Evolutionary conservation across 768 basidiomycete species (phyloP).

Genomic region (Calvatia gigantea): DNA sequence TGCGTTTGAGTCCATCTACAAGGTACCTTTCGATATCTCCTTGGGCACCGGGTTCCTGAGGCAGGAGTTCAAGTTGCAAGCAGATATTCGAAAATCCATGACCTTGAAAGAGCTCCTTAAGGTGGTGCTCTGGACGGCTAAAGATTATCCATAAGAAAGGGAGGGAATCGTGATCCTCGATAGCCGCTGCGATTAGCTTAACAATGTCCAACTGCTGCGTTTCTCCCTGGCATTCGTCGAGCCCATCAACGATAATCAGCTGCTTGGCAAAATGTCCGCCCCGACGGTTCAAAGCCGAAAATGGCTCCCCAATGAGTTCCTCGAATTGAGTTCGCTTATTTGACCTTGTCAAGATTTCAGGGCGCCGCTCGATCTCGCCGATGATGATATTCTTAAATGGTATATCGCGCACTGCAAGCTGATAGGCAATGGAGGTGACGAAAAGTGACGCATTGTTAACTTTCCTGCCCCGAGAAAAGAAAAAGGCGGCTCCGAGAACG

Average conservation of each 20-base stretch:
- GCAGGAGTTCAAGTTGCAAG: not conserved
- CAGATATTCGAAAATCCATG: not conserved
- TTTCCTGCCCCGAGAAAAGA: constrained; percentile 2
- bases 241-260: not conserved
- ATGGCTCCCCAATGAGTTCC: constrained; percentile 1
- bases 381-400: not conserved
- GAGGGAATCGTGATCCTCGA: not conserved
- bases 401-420: constrained; percentile 1
- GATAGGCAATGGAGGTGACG: constrained; percentile 3
- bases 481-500: constrained; percentile 4
- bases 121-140: not conserved
- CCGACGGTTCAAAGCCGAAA: too few relatives aligned
- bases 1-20: too few relatives aligned
- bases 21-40: too few relatives aligned
- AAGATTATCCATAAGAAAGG: not conserved
- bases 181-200: not conserved
- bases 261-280: too few relatives aligned
- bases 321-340: too few relatives aligned
- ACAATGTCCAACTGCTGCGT: not conserved
- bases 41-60: too few relatives aligned
- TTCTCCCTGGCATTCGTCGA: not conserved
- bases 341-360: too few relatives aligned
- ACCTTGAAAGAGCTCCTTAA: not conserved
- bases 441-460: not conserved
- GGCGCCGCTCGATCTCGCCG: too few relatives aligned